Conservation (phyloP, 306 rosid genomes). For the Coriaria nepalensis region DNA sequence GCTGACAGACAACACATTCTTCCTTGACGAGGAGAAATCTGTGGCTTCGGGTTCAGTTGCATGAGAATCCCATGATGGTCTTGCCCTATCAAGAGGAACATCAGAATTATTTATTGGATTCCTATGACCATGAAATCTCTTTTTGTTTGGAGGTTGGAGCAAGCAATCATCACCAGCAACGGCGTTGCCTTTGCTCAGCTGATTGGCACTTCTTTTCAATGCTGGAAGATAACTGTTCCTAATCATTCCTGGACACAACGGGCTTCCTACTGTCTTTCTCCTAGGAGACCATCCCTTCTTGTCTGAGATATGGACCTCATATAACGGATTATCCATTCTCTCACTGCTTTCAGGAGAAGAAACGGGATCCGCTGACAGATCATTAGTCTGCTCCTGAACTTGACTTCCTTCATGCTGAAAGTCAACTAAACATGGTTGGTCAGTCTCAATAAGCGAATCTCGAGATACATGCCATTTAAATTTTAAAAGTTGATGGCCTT, state of each 20-base stretch:
- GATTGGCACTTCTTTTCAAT: slow-evolving; percentile 13
- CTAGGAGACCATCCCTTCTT: slow-evolving; percentile 15
- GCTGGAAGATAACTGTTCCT: slow-evolving; percentile 14
- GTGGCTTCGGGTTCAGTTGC: slow-evolving; percentile 12
- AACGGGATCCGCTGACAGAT: slow-evolving; percentile 10
- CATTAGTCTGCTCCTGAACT: slow-evolving; percentile 8
- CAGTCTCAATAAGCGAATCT: slow-evolving; percentile 13
- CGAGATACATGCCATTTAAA: slow-evolving; percentile 18
- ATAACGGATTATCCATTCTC: slow-evolving; percentile 12
- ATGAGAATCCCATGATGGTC: slow-evolving; percentile 14
- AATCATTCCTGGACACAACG: slow-evolving; percentile 14
- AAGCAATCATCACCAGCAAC: slow-evolving; percentile 10
- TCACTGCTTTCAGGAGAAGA: slow-evolving; percentile 29
- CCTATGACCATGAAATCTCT: slow-evolving; percentile 8
- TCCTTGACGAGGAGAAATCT: slow-evolving; percentile 14
- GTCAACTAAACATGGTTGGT: slow-evolving; percentile 12
- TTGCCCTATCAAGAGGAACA: slow-evolving; percentile 8
- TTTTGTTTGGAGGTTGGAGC: slow-evolving; percentile 11
- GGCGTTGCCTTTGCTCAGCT: slow-evolving; percentile 14
- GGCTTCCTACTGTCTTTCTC: slow-evolving; percentile 23
- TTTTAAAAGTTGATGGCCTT: slow-evolving; percentile 11
- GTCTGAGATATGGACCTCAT: slow-evolving; percentile 17
- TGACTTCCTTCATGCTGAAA: slow-evolving; percentile 14
- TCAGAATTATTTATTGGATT: slow-evolving; percentile 10
- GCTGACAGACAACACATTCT: slow-evolving; percentile 13